A percentile compares a stretch with the other conserved stretches of the same genome.
Conservation (phyloP, 768 basidiomycete species). For the Pisolithus orientalis region DNA sequence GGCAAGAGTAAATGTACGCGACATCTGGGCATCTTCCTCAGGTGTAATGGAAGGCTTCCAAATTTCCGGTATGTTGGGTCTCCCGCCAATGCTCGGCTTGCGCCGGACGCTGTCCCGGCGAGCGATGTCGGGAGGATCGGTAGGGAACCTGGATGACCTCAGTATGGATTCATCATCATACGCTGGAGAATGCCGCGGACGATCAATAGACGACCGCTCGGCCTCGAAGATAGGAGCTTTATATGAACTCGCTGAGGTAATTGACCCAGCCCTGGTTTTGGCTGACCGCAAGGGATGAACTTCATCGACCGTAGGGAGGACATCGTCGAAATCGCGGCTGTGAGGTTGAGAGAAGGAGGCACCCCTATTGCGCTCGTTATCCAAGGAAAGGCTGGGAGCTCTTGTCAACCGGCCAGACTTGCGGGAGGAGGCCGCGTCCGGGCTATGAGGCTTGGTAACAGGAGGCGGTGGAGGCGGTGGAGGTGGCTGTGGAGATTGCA, state of each 20-base stretch:
- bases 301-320: conserved; percentile 15
- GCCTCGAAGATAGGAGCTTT: conserved; percentile 20
- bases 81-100: conserved; percentile 30
- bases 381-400: conserved; percentile 12
- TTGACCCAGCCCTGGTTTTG: conserved; percentile 22
- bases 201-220: conserved; percentile 15
- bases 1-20: conserved; percentile 37
- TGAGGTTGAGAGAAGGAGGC: conserved; percentile 13
- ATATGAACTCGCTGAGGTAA: conserved; percentile 21
- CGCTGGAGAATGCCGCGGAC: conserved; percentile 12
- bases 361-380: conserved; percentile 18
- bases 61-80: conserved; percentile 35
- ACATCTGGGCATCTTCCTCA: conserved; percentile 37
- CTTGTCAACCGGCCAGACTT: conserved; percentile 13
- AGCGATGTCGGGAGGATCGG: conserved; percentile 16
- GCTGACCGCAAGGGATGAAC: conserved; percentile 9
- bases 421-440: conserved; percentile 6
- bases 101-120: conserved; percentile 24
- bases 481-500: not conserved
- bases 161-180: conserved; percentile 26
- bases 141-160: conserved; percentile 14
- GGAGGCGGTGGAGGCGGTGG: conserved; percentile 1
- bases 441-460: conserved; percentile 1
- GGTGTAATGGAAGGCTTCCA: conserved; percentile 45
- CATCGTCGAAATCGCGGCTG: conserved; percentile 15